Base-by-base conservation (phyloP, 257 asterid genomes). In the Jacaranda mimosifolia region DNA sequence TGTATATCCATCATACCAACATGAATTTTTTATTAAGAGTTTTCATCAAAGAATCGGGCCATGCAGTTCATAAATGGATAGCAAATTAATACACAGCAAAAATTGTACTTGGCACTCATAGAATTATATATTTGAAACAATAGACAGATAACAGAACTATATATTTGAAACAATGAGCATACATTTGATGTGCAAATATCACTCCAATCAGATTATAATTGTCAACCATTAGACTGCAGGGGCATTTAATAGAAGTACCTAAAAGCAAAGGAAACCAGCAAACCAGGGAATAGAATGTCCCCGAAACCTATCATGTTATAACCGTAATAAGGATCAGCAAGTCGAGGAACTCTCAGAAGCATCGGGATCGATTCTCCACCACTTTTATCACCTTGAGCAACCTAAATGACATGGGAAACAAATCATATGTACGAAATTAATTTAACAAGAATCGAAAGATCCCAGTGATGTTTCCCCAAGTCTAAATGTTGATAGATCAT, bases 301-400 rank as follows among this genome's bases (percentile, higher is more conserved):
- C 99, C 99, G 85, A 96, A 93, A 64, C 99, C 99, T 70, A 96
- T 90, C 98, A 96, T 96, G 83, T 96, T 87, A 86, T 85, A 94
- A 66, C 99, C 98, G 45, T 84, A 85, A 88, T 96, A 96, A 79
- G 99, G 99, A 83, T 96, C 99, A 77, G 84, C 86, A 58, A 84
- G 18, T 78, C 97, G 94, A 81, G 99, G 99, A 74, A 90, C 89
- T 85, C 96, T 89, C 88, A 96, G 82, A 77, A 93, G 99, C 99
- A 96, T 91, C 59, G 99, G 99, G 72, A 96, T 93, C 21, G 99
- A 91, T 86, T 96, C 99, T 84, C 98, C 99, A 76, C 99, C 94
- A 77, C 91, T 85, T 49, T 88, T 89, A 68, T 89, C 91, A 81
- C 98, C 99, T 79, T 84, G 84, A 79, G 99, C 99, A 80, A 96